Evolutionary conservation across 805 yeast genomes (phyloP).

Genomic region (Wickerhamiella musiphila): DNA sequence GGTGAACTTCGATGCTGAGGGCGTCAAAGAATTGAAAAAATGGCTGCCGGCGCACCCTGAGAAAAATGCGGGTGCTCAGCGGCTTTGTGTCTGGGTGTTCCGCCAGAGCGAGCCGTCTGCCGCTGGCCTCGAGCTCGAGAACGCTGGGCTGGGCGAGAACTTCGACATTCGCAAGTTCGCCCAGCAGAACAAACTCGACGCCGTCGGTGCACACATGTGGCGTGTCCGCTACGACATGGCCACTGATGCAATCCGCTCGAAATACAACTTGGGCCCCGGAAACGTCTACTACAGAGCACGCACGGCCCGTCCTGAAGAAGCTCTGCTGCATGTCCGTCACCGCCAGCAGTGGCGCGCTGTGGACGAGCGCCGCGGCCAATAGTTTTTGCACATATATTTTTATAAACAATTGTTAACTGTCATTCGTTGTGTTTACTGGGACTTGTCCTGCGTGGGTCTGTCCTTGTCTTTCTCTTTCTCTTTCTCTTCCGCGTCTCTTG

Average conservation of each 20-base stretch:
- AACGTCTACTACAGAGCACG: constrained; percentile 33
- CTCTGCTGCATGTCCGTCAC: constrained; percentile 15
- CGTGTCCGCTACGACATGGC: constrained; percentile 63
- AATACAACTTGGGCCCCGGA: constrained; percentile 60
- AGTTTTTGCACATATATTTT: too few species aligned
- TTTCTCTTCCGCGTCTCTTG: too few species aligned
- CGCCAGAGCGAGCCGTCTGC: constrained; percentile 43
- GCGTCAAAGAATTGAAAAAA: constrained; percentile 32
- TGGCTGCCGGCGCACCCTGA: constrained; percentile 81
- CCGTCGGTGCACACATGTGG: constrained; percentile 89
- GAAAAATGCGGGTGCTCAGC: constrained; percentile 65
- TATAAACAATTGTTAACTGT: too few species aligned
- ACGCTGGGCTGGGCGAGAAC: constrained; percentile 21
- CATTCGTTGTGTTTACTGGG: too few species aligned
- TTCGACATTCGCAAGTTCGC: constrained; percentile 65
- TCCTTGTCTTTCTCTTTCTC: too few species aligned
- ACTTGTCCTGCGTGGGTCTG: too few species aligned
- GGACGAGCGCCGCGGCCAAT: neutral
- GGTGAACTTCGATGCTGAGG: constrained; percentile 23
- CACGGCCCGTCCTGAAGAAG: constrained; percentile 16
- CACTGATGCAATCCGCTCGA: constrained; percentile 46
- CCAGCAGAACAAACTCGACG: constrained; percentile 33
- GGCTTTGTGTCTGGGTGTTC: constrained; percentile 81
- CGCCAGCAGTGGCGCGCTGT: constrained; percentile 12
- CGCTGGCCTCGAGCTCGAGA: too few species aligned